phyloP scores from a whole-genome alignment of 2,329 filamentous ascomycete species.

The Epichloe sp. region DNA sequence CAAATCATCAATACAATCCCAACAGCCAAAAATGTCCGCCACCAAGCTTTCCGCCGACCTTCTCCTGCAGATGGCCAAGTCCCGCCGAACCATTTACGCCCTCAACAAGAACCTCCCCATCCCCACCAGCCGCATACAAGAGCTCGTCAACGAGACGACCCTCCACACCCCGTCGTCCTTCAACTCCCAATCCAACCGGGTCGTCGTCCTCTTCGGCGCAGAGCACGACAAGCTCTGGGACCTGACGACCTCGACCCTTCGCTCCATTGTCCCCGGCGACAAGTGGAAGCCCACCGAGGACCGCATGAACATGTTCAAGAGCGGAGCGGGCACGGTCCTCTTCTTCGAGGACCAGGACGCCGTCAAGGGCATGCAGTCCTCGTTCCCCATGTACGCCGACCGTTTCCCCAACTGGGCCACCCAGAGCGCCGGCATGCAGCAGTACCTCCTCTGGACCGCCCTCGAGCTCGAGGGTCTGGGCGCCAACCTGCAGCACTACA shows the following conservation, averaged over 20 bases:
- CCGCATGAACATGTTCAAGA: conserved; percentile 46
- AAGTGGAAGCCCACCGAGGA: conserved; percentile 39
- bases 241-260: conserved; percentile 40
- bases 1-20: background rate
- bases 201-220: conserved; percentile 64
- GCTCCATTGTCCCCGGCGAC: conserved; percentile 49
- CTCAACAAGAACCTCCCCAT: conserved; percentile 49
- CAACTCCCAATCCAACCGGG: conserved; percentile 76
- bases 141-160: conserved; percentile 52
- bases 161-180: conserved; percentile 66
- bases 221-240: conserved; percentile 88
- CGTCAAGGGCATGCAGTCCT: conserved; percentile 52
- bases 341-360: conserved; percentile 72
- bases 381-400: conserved; percentile 63
- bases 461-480: conserved; percentile 75
- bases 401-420: conserved; percentile 65
- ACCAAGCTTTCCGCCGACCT: conserved; percentile 29
- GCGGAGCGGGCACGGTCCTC: conserved; percentile 66
- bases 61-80: conserved; percentile 52
- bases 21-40: conserved; percentile 25
- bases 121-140: conserved; percentile 41
- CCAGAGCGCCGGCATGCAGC: conserved; percentile 67
- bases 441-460: conserved; percentile 68
- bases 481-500: conserved; percentile 88
- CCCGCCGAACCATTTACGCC: conserved; percentile 56